These are phyloP conservation scores for Populus hybrid DNA, from an alignment of 441 rosid species.

Conservation along the genomic window DNA sequence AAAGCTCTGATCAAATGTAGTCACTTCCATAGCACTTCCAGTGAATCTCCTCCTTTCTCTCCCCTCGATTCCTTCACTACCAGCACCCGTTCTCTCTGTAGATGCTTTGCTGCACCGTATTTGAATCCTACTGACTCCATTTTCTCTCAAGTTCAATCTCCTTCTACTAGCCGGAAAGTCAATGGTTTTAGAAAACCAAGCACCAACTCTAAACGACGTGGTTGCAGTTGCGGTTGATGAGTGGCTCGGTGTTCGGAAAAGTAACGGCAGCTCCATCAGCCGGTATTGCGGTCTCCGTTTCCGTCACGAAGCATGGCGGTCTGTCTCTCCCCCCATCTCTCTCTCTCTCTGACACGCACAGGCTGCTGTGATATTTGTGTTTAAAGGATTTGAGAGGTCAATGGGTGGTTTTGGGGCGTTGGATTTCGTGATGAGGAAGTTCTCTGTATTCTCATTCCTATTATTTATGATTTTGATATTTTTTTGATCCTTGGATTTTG, in stretches of 20 bases:
- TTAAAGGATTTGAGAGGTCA: not conserved
- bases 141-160: slow-evolving; percentile 15
- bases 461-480: too few species aligned
- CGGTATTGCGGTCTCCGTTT: not conserved
- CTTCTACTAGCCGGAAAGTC: slow-evolving; percentile 31
- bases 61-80: slow-evolving; percentile 46
- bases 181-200: slow-evolving; percentile 19
- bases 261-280: slow-evolving; percentile 48
- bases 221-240: not conserved
- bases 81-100: slow-evolving; percentile 35
- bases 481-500: not conserved
- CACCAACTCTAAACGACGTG: slow-evolving; percentile 24
- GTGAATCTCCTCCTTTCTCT: slow-evolving; percentile 38
- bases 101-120: slow-evolving; percentile 39
- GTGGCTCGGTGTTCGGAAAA: slow-evolving; percentile 24
- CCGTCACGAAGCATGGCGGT: slow-evolving; percentile 3
- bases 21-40: slow-evolving; percentile 60
- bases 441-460: not conserved
- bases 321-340: not conserved
- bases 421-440: not conserved
- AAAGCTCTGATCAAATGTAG: slow-evolving; percentile 65
- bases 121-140: slow-evolving; percentile 10
- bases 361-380: not conserved
- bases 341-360: not conserved
- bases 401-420: not conserved